Percentiles rank a stretch among this genome's conserved stretches.
phyloP scores from a whole-genome alignment of 306 rosid species.

The Lagenaria siceraria region DNA sequence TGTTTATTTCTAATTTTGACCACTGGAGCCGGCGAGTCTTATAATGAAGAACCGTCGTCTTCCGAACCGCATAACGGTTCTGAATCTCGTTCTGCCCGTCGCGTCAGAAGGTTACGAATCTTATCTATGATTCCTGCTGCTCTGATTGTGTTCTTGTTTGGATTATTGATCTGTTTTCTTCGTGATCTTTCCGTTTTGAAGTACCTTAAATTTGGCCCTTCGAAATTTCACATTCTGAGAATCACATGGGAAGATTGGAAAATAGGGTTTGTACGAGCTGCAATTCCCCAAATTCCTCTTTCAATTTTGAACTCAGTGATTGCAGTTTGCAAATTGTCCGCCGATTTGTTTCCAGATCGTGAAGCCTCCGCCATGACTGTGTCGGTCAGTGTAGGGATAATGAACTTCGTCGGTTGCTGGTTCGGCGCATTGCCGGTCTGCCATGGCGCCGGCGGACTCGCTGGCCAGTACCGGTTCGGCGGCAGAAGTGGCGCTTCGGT shows the following conservation, averaged over 20 bases:
- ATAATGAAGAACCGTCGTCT: neutral
- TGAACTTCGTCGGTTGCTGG: constrained; percentile 85
- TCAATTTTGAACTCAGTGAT: constrained; percentile 63
- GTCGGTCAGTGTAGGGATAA: constrained; percentile 49
- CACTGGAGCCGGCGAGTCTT: constrained; percentile 51
- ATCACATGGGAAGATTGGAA: constrained; percentile 67
- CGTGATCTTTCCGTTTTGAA: constrained; percentile 41
- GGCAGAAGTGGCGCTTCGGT: constrained; percentile 74
- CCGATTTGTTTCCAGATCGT: constrained; percentile 55
- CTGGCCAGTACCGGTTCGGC: constrained; percentile 76
- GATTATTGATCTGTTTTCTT: constrained; percentile 37
- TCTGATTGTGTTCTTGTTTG: constrained; percentile 46
- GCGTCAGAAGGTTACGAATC: constrained; percentile 15
- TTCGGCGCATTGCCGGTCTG: constrained; percentile 88
- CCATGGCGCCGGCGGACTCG: constrained; percentile 82
- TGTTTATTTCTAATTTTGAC: constrained; percentile 41
- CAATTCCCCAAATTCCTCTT: constrained; percentile 67
- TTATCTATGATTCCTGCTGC: constrained; percentile 48
- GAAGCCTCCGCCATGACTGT: constrained; percentile 64
- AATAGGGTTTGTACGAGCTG: constrained; percentile 50
- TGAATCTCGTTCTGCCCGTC: neutral
- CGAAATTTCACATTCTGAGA: constrained; percentile 19
- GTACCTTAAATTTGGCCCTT: constrained; percentile 44
- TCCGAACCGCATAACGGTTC: neutral
- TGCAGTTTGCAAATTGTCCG: constrained; percentile 70